Evolutionary conservation across 306 rosid species (phyloP).

Genomic region (Vigna nakashimae): DNA sequence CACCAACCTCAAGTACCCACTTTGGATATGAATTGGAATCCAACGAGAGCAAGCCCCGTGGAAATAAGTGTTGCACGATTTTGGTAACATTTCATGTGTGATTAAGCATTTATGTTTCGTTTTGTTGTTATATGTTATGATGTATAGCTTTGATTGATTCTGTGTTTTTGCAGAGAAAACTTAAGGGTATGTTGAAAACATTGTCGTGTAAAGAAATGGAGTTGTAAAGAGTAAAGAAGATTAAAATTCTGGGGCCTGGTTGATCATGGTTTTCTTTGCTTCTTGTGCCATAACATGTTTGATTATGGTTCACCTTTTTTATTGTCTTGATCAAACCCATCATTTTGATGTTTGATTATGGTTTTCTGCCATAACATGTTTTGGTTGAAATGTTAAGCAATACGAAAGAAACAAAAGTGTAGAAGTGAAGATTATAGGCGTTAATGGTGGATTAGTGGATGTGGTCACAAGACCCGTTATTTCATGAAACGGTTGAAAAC

Average conservation of each 20-base stretch:
- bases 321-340: neutral
- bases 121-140: neutral
- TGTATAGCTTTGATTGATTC: neutral
- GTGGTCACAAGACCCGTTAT: slow-evolving; percentile 18
- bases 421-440: neutral
- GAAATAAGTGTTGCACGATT: slow-evolving; percentile 24
- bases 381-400: neutral
- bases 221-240: slow-evolving; percentile 26
- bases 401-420: neutral
- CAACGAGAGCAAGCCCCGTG: slow-evolving; percentile 38
- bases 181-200: slow-evolving; percentile 49
- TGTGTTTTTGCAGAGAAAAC: slow-evolving; percentile 50
- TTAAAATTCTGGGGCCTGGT: slow-evolving; percentile 15
- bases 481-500: neutral
- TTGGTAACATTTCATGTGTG: slow-evolving; percentile 44
- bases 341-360: neutral
- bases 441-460: neutral
- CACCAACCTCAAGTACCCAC: slow-evolving; percentile 23
- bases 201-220: slow-evolving; percentile 49
- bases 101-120: neutral
- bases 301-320: neutral
- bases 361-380: neutral
- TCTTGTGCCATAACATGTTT: too few relatives aligned
- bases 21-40: slow-evolving; percentile 30
- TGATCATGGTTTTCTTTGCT: neutral